These are phyloP conservation scores for Chiua virens DNA, from an alignment of 768 basidiomycete genomes.

Conservation along the genomic window DNA sequence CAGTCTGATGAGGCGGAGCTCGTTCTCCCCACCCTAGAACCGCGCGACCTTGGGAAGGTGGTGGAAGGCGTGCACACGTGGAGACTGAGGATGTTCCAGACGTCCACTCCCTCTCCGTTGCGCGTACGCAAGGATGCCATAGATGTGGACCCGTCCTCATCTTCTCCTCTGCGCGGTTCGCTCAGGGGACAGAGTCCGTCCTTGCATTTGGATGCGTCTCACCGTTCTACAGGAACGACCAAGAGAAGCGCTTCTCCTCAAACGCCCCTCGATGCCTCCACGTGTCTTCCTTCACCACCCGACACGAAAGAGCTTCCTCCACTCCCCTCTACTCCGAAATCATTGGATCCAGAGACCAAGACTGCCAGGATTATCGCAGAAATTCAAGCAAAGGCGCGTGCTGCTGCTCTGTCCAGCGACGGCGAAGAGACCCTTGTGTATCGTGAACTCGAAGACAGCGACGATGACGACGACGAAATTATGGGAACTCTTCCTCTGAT, in stretches of 20 bases:
- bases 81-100: slow-evolving; percentile 35
- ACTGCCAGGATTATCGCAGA: slow-evolving; percentile 59
- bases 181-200: slow-evolving; percentile 5
- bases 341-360: slow-evolving; percentile 39
- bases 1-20: slow-evolving; percentile 68
- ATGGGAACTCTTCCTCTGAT: slow-evolving; percentile 18
- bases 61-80: slow-evolving; percentile 44
- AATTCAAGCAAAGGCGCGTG: slow-evolving; percentile 63
- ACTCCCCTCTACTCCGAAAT: slow-evolving; percentile 31
- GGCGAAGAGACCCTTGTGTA: slow-evolving; percentile 37
- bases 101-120: slow-evolving; percentile 6
- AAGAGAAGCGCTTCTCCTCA: slow-evolving; percentile 7
- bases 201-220: slow-evolving; percentile 5
- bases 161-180: slow-evolving; percentile 9
- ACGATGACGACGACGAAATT: slow-evolving; percentile 54
- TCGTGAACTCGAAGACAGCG: slow-evolving; percentile 51
- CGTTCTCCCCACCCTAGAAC: slow-evolving; percentile 26
- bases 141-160: slow-evolving; percentile 13
- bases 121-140: slow-evolving; percentile 10
- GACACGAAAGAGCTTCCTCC: slow-evolving; percentile 21
- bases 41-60: slow-evolving; percentile 29
- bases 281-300: slow-evolving; percentile 22
- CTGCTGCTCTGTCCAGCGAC: slow-evolving; percentile 44
- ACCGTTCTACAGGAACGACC: slow-evolving; percentile 2
- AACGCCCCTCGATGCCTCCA: slow-evolving; percentile 12